Evolutionary conservation across 2,329 filamentous ascomycete genomes (phyloP), one percentile per base, ranked within the genome.

Genomic region (Colletotrichum simmondsii): DNA sequence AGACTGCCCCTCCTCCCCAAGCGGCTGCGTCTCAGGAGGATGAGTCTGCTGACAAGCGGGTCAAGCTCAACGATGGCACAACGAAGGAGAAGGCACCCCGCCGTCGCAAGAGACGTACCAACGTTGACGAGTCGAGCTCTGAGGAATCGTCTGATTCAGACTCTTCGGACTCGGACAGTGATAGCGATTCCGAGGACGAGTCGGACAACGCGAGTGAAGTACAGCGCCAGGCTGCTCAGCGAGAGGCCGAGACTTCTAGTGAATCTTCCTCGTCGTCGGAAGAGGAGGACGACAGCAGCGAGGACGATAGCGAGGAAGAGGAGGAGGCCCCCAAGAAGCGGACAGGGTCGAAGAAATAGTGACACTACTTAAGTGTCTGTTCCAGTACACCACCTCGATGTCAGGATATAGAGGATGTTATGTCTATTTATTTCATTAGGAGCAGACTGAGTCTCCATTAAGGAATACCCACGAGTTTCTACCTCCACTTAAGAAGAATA

Each of bases 21-120:
- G 75, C 77, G 1, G 76, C 78, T 4, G 77, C 77, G 1, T 76
- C 77, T 42, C 37, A 42, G 14, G 75, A 71, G 37, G 67, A 59
- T 14, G 57, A 73, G 49, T 79, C 83, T 4, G 79, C 76, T 30
- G 83, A 83, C 57, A 87, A 85, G 77, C 80, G 79, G 46, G 75
- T 82, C 12, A 84, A 84, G 76, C 79, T 85, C 71, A 87, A 85
- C 68, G 87, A 89, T 49, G 84, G 82, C 10, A 81, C 42, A 49
- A 49, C 85, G 35, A 81, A 83, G 65, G 90, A 88, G 14, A 61
- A 32, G n/a, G 81, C 84, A 87, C 64, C 84, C 76, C 82, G 85
- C 67, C 82, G 84, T 72, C 81, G 88, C 71, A 92, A 92, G 79
- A 81, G 85, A 65, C 85, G 89, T n/a, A 83, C 83, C 65, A 78